These are phyloP conservation scores for Pelargonium fulgidum DNA, from an alignment of 441 rosid genomes.

Conservation along the genomic window DNA sequence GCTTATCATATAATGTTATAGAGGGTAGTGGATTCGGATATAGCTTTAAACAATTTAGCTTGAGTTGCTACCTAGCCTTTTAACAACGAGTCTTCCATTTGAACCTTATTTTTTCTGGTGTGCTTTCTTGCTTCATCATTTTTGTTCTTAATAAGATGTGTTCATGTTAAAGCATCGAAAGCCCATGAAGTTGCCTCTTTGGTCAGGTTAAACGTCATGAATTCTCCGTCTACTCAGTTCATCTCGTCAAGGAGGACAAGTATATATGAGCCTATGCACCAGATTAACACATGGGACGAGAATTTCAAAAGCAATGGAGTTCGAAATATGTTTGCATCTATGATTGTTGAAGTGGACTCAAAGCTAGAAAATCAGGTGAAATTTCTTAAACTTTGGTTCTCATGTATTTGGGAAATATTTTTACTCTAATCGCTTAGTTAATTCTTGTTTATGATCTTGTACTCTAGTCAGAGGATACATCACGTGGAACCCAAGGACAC, in stretches of 20 bases:
- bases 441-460: slow-evolving; percentile 21
- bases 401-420: slow-evolving; percentile 9
- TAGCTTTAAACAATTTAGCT: neutral
- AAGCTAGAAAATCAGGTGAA: slow-evolving; percentile 64
- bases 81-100: neutral
- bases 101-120: slow-evolving; percentile 14
- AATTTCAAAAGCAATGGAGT: slow-evolving; percentile 48
- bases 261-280: slow-evolving; percentile 67
- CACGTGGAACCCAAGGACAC: slow-evolving; percentile 52
- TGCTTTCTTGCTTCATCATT: slow-evolving; percentile 10
- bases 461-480: slow-evolving; percentile 78
- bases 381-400: slow-evolving; percentile 12
- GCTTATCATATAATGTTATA: neutral
- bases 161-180: slow-evolving; percentile 10
- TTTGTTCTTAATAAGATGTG: neutral
- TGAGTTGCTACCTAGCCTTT: neutral
- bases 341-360: slow-evolving; percentile 43
- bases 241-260: slow-evolving; percentile 64
- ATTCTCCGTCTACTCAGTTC: slow-evolving; percentile 67
- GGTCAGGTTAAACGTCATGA: slow-evolving; percentile 49
- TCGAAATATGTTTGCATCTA: slow-evolving; percentile 41
- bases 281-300: slow-evolving; percentile 79
- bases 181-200: slow-evolving; percentile 26
- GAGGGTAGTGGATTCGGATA: neutral
- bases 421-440: slow-evolving; percentile 19